Percentiles rank a stretch among this genome's conserved stretches.
Conservation (phyloP, 108 stramenopile genomes). For the Phaeodactylum tricornutum region DNA sequence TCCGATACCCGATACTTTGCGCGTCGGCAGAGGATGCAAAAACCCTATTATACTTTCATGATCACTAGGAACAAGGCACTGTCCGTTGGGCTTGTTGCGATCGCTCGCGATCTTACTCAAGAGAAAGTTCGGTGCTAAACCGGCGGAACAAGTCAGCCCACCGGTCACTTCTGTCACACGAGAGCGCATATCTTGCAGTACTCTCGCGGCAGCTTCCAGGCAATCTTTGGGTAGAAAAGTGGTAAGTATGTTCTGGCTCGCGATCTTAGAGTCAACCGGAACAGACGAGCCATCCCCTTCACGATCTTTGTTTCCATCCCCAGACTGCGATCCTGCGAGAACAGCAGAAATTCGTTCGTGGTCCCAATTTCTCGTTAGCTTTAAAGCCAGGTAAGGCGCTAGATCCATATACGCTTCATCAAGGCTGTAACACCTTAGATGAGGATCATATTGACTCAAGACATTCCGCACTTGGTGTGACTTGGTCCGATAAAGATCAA, state of each 20-base stretch:
- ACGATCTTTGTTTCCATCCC: not conserved
- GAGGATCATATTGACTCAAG: conserved; percentile 84
- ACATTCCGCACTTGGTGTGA: conserved; percentile 56
- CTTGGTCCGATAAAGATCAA: conserved; percentile 68
- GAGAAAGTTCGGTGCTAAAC: conserved; percentile 78
- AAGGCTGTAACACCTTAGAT: conserved; percentile 57
- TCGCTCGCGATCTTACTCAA: conserved; percentile 94
- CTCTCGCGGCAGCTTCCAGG: conserved; percentile 20
- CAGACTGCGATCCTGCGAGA: conserved; percentile 3
- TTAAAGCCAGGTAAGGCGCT: conserved; percentile 49
- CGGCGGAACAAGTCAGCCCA: conserved; percentile 88
- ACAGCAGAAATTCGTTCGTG: conserved; percentile 29
- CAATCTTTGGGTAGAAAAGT: not conserved
- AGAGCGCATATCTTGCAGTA: conserved; percentile 50
- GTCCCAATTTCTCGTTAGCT: conserved; percentile 15
- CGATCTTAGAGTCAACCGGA: not conserved
- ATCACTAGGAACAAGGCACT: conserved; percentile 64
- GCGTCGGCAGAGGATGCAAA: conserved; percentile 47
- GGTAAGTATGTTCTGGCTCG: not conserved
- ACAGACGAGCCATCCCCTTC: not conserved
- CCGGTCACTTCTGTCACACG: conserved; percentile 56
- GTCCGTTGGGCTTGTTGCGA: conserved; percentile 94
- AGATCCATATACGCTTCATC: conserved; percentile 96
- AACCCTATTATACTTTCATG: conserved; percentile 54
- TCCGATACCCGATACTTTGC: conserved; percentile 88